Evolutionary conservation across 345 rosid genomes (phyloP), one percentile per base, ranked within the genome.

Genomic region (Eucalyptus sp.): DNA sequence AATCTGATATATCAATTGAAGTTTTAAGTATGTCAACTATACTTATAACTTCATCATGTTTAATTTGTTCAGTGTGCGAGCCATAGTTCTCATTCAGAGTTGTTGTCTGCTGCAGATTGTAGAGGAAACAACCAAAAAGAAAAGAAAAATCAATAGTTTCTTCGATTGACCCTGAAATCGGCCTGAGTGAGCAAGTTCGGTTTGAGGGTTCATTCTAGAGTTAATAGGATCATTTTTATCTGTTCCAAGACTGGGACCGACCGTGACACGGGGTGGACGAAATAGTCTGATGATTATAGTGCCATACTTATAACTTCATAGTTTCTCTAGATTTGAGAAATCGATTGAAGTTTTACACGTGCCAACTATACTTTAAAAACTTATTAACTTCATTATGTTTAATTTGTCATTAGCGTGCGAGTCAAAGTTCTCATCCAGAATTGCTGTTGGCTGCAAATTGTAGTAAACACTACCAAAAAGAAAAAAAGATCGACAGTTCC

Each of bases 401-500:
- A 8, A 68, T 68, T 33, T 68, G 44, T 33, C 37, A 68, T 68
- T 2, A 33, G 24, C 24, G 0, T 17, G 80, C 13, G 24, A 68
- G 13, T 7, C 7, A 37, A 31, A 33, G 44, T 16, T 68, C 13
- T 68, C 80, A 68, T 68, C 24, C 13, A 33, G 7, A 68, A 10
- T 68, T 68, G 43, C 3, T 4, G 13, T 68, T 17, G 24, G 13
- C 44, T 68, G 12, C 12, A 33, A 17, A 68, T 68, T 4, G 22
- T 33, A 15, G 79, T 1, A 37, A 16, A 66, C 0, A 10, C 22
- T 22, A 66, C 12, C 58, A 52, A 52, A 18, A 52, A 52, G 24
- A 52, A 52, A 3, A 6, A 4, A 31, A 31, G 18, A 29, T 66
- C 2, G 2, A 1, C 3, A 0, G 11, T 66, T 31, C 41, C 9